These are phyloP conservation scores for Penicillium salamii DNA, from an alignment of 495 filamentous ascomycete species.

Conservation along the genomic window DNA sequence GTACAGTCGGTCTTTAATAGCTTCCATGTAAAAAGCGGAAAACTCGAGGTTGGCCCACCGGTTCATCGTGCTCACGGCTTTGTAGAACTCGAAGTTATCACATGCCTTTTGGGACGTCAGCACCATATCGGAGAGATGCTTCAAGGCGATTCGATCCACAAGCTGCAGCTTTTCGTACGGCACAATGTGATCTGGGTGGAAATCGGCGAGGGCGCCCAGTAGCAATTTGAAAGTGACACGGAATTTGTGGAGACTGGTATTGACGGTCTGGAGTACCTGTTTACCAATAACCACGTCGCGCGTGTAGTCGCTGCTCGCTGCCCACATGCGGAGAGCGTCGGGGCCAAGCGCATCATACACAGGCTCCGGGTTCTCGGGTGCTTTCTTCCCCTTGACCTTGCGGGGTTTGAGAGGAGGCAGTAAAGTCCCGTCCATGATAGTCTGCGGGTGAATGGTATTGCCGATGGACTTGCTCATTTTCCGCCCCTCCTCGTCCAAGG, in stretches of 20 bases:
- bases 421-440: conserved; percentile 80
- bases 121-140: conserved; percentile 65
- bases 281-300: conserved; percentile 77
- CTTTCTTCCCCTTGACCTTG: conserved; percentile 52
- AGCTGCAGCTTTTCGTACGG: conserved; percentile 45
- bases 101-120: conserved; percentile 58
- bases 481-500: conserved; percentile 78
- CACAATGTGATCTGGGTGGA: conserved; percentile 34
- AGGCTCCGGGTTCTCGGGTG: conserved; percentile 43
- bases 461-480: conserved; percentile 99
- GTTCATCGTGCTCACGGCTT: conserved; percentile 68
- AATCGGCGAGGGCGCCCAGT: conserved; percentile 72
- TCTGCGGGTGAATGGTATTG: conserved; percentile 76
- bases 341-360: conserved; percentile 63
- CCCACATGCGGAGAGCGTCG: conserved; percentile 91
- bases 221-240: conserved; percentile 85
- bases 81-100: conserved; percentile 76
- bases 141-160: conserved; percentile 71
- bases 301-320: conserved; percentile 86
- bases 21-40: conserved; percentile 91
- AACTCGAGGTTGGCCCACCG: conserved; percentile 77
- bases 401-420: conserved; percentile 56
- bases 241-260: conserved; percentile 76
- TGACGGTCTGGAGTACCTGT: conserved; percentile 68
- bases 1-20: conserved; percentile 87